Base-by-base conservation (phyloP, 225 moss, liverwort and hornwort species). In the Pleurozium schreberi region DNA sequence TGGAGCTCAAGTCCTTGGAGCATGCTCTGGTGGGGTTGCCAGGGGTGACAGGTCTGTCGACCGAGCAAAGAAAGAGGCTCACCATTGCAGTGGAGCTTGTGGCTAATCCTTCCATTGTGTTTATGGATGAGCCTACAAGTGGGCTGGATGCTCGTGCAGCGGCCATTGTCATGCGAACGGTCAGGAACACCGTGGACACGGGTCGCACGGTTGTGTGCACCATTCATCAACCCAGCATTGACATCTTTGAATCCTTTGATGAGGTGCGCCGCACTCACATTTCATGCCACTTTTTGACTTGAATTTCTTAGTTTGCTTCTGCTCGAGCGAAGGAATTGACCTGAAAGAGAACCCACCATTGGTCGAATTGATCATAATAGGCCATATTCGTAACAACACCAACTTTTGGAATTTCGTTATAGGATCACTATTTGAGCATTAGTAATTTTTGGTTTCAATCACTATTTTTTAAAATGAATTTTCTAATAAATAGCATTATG, bases 101-200 rank as follows among this genome's bases (percentile, higher is more conserved):
- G 43, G 94, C 96, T 61, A 96, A 96, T 70, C 96, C 96, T 58
- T 95, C 96, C 61, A 98, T 98, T 12, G 95, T 98, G 74, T 97
- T 98, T 78, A 98, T 98, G 98, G 98, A 98, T 88, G 98, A 98
- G 94, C 98, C 98, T 38, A 97, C 98, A 4, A 96, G 95, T 82
- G 98, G 98, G 75, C 89, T 98, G 40, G 98, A 98, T n/a, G 98
- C 98, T 49, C 95, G 98, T 50, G 98, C 98, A n/a, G 98, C 98
- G 69, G 98, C 98, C 87, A 96, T 97, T 31, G 98, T 98, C 80
- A 98, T 98, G 98, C 93, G 98, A 57, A 94, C 95, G 36, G 98
- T 98, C 10, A 86, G 98, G 33, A 98, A 98, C 75, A 98, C 98
- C 2, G 97, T 96, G n/a, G 95, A 96, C 83, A 96, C 96, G 5